Base-by-base conservation (phyloP, 2,329 filamentous ascomycete species). In the Colletotrichum sp. region DNA sequence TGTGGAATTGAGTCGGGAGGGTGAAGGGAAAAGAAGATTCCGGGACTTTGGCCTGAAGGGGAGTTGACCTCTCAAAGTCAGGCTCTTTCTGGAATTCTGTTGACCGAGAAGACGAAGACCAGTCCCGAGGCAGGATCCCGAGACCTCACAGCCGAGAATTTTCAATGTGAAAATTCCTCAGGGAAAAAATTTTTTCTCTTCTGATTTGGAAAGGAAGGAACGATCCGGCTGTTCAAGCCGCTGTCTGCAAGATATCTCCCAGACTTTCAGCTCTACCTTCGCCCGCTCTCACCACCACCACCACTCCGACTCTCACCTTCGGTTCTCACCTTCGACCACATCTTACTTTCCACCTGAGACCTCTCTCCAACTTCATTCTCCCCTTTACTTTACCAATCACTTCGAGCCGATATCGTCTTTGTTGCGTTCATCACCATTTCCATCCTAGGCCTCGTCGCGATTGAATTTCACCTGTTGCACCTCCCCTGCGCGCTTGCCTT, bases 1-100 rank as follows among this genome's bases (percentile, higher is more conserved):
- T 6, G 16, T 6, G 6, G 39, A n/a, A 5, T 5, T n/a, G 0
- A 12, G 5, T 6, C 12, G 0, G 39, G 0, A 44, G 0, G 18
- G 39, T 10, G 39, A 10, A 44, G 18, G 39, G 5, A 10, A 44
- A 44, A 44, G 2, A 44, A 44, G 39, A 0, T n/a, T 44, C 39
- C 18, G 9, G 18, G 18, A 10, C 39, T n/a, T 44, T 44, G 39
- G 6, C 5, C 18, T 0, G 39, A 44, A 44, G 39, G 5, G 18
- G 0, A 10, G 16, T 18, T 44, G 39, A 10, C 1, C 16, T 2
- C 39, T 44, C 39, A 44, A 44, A n/a, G 39, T 9, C 36, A 15
- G 36, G 36, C 16, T 18, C 16, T n/a, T 18, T 18, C 36, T 10
- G 8, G 0, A n/a, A 10, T 44, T 10, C 3, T 0, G 0, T 18